Evolutionary conservation across 495 filamentous ascomycete species (phyloP).

Genomic region (Hamigera avellanea): DNA sequence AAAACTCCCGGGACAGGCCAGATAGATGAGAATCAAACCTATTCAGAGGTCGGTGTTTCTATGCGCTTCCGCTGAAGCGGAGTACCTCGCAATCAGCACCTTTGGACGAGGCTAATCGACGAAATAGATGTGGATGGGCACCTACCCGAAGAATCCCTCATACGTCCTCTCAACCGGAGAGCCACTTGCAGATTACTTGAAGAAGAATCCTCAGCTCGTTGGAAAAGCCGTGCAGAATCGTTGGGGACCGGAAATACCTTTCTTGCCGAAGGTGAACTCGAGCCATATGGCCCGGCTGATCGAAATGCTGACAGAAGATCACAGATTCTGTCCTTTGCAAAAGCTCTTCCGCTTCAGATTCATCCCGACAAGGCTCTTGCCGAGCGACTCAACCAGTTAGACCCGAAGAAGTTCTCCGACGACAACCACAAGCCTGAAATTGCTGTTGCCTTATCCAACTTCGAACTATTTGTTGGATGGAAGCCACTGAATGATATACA

Average conservation of each 20-base stretch:
- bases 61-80: no score
- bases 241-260: constrained; percentile 57
- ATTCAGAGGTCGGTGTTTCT: constrained; percentile 27
- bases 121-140: constrained; percentile 66
- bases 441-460: constrained; percentile 60
- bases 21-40: constrained; percentile 30
- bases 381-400: constrained; percentile 45
- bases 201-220: constrained; percentile 53
- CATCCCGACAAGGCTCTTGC: constrained; percentile 63
- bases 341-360: constrained; percentile 72
- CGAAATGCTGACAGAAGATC: background rate
- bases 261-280: constrained; percentile 52
- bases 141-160: constrained; percentile 62
- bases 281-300: no score
- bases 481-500: constrained; percentile 54
- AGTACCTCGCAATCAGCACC: no score
- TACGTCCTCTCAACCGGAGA: constrained; percentile 50
- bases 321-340: constrained; percentile 62
- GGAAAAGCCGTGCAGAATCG: constrained; percentile 51
- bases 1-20: constrained; percentile 26
- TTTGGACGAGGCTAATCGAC: background rate
- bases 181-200: constrained; percentile 51
- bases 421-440: constrained; percentile 79
- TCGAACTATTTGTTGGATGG: constrained; percentile 71
- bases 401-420: constrained; percentile 57